Base-by-base conservation (phyloP, 139 green algal genomes). In the Tetradesmus lagerheimii region DNA sequence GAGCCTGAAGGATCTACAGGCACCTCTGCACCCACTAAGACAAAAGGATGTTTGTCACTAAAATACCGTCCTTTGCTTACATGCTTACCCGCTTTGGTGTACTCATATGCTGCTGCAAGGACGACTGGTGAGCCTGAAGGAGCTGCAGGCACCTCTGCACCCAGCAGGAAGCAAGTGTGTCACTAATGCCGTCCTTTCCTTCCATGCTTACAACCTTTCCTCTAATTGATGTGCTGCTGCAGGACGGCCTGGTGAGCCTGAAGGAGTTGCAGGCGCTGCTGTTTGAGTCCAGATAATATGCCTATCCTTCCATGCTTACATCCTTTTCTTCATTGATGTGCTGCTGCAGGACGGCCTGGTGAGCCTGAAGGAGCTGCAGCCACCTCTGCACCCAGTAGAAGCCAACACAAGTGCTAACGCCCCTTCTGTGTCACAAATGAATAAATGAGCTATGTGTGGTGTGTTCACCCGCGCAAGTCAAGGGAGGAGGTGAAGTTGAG, bases 231-330 rank as follows among this genome's bases (percentile, higher is more conserved):
- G 2, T 87, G 57, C 67, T 80, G 39, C 84, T 41, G 76, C 71
- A 92, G 47, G 91, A 97, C 88, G 93, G 94, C 74, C 80, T 80
- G 71, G 89, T 98, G 39, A 83, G 62, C 5, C 79, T 98, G 78
- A 43, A 83, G 64, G 94, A 96, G 91, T 92, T 97, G 35, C 57
- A 80, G 53, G 37, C 53, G 64, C 31, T 97, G 34, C 90, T 99
- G 87, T 67, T 23, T 16, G 53, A 93, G 47, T 95, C 95, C 5
- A 91, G 82, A 50, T 8, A 50, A 50, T 50, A 50, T 50, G 8
- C 5, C 43, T 50, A 50, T 4, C 5, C 5, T 50, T 50, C 43
- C n/a, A n/a, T 50, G 43, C 43, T 50, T 50, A 8, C 8, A 8
- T 4, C 43, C 43, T 85, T 35, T 4, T 8, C 43, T 50, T 50